Conservation (phyloP, 495 filamentous ascomycete genomes). For the Baudoinia panamericana region DNA sequence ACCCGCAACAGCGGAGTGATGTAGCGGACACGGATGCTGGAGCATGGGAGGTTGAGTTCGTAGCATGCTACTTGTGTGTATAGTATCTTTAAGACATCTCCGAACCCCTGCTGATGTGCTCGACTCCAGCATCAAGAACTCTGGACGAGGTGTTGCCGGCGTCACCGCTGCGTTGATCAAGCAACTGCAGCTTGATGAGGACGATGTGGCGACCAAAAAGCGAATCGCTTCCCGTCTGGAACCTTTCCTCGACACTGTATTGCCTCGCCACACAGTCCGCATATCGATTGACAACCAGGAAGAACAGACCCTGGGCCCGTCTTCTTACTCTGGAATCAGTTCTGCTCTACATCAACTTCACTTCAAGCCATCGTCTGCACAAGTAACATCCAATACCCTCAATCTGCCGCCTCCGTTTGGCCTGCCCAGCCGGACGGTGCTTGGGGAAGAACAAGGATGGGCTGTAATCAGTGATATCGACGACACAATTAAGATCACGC, state of each 20-base stretch:
- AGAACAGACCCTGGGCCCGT: constrained; percentile 50
- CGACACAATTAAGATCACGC: constrained; percentile 87
- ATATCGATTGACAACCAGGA: constrained; percentile 38
- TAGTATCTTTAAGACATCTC: no score
- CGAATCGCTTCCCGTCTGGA: constrained; percentile 57
- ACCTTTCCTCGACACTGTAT: constrained; percentile 63
- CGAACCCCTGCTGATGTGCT: no score
- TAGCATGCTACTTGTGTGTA: constrained; percentile 76
- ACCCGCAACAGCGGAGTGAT: not conserved
- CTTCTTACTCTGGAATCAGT: constrained; percentile 55
- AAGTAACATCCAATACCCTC: constrained; percentile 8
- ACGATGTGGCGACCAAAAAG: constrained; percentile 47
- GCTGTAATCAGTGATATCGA: constrained; percentile 83
- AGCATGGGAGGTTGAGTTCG: constrained; percentile 65
- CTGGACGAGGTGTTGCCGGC: constrained; percentile 49
- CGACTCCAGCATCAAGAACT: constrained; percentile 48
- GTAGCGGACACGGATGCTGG: not conserved
- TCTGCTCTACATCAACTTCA: constrained; percentile 40
- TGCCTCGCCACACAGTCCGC: constrained; percentile 51
- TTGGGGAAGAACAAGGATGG: constrained; percentile 72
- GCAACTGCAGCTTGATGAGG: constrained; percentile 49
- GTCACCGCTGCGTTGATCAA: constrained; percentile 59
- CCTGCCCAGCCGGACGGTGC: constrained; percentile 45
- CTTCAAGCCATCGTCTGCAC: constrained; percentile 14
- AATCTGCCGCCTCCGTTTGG: constrained; percentile 26